Percentiles rank a stretch among this genome's conserved stretches.
These are phyloP conservation scores for Taiozyma onychis DNA, from an alignment of 1,139 yeast genomes.

Conservation along the genomic window DNA sequence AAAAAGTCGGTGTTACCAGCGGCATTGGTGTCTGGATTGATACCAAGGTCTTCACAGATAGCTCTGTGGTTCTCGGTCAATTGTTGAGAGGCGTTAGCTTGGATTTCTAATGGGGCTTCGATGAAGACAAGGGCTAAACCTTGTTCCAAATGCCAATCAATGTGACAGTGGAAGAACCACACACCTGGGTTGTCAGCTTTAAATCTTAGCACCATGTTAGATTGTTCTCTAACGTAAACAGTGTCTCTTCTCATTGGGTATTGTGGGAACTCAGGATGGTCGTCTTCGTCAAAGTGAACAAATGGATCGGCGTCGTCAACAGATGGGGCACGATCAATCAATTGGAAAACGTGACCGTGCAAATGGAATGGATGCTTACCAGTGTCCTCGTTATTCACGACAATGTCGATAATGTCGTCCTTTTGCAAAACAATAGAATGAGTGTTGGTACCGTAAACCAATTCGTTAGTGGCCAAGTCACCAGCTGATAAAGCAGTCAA, in stretches of 20 bases:
- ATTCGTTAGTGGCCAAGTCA: slow-evolving; percentile 45
- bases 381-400: slow-evolving; percentile 63
- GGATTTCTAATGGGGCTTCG: slow-evolving; percentile 69
- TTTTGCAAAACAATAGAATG: slow-evolving; percentile 65
- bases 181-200: slow-evolving; percentile 84
- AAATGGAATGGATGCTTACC: slow-evolving; percentile 89
- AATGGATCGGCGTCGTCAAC: slow-evolving; percentile 45
- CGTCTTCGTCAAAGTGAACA: slow-evolving; percentile 42
- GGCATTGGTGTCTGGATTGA: slow-evolving; percentile 68
- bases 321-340: slow-evolving; percentile 48
- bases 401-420: slow-evolving; percentile 62
- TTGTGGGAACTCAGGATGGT: slow-evolving; percentile 53
- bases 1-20: slow-evolving; percentile 70
- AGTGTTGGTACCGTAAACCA: slow-evolving; percentile 77
- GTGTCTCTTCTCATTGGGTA: slow-evolving; percentile 71
- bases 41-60: slow-evolving; percentile 50
- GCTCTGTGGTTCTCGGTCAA: slow-evolving; percentile 52
- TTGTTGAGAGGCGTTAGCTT: slow-evolving; percentile 38
- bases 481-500: slow-evolving; percentile 72
- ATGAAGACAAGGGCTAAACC: slow-evolving; percentile 72
- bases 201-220: slow-evolving; percentile 66
- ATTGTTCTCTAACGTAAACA: slow-evolving; percentile 57
- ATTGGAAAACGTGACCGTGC: slow-evolving; percentile 77
- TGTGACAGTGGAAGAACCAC: slow-evolving; percentile 92
- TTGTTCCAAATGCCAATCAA: slow-evolving; percentile 91